These are phyloP conservation scores for Auricularia sp. DNA, from an alignment of 768 basidiomycete species.

Conservation along the genomic window DNA sequence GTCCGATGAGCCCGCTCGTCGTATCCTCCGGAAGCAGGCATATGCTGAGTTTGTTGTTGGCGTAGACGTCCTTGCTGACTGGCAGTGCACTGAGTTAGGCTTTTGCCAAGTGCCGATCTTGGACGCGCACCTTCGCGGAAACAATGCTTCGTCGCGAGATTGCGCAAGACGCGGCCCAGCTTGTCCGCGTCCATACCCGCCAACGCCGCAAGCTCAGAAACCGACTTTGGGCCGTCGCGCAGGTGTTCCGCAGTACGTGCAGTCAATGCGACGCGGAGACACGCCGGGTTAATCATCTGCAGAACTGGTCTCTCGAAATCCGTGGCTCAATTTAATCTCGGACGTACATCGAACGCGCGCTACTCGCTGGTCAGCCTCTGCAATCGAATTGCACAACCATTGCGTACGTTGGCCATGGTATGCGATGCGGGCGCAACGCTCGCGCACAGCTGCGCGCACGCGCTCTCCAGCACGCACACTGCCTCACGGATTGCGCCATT, in stretches of 20 bases:
- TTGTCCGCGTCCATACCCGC: slow-evolving; percentile 18
- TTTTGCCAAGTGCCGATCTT: too few species aligned
- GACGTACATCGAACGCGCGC: neutral
- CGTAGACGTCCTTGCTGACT: slow-evolving; percentile 24
- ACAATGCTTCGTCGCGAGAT: slow-evolving; percentile 21
- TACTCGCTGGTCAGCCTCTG: neutral
- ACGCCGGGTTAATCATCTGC: slow-evolving; percentile 14
- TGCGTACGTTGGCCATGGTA: slow-evolving; percentile 13
- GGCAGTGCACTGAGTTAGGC: neutral
- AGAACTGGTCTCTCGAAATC: neutral
- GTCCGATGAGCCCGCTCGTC: neutral
- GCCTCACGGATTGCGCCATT: slow-evolving; percentile 8
- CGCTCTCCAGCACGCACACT: slow-evolving; percentile 14
- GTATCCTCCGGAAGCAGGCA: slow-evolving; percentile 18
- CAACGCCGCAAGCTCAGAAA: slow-evolving; percentile 19
- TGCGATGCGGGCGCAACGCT: slow-evolving; percentile 13
- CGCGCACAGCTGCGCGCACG: slow-evolving; percentile 15
- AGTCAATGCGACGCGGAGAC: slow-evolving; percentile 25
- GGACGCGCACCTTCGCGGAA: slow-evolving; percentile 22
- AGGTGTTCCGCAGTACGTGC: slow-evolving; percentile 32
- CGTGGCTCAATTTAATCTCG: neutral
- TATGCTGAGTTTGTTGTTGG: slow-evolving; percentile 27
- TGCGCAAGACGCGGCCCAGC: slow-evolving; percentile 22
- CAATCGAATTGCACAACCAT: neutral
- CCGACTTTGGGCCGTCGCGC: slow-evolving; percentile 22